Conservation (phyloP, 2,329 filamentous ascomycete species). For the Fusarium sacchari region DNA sequence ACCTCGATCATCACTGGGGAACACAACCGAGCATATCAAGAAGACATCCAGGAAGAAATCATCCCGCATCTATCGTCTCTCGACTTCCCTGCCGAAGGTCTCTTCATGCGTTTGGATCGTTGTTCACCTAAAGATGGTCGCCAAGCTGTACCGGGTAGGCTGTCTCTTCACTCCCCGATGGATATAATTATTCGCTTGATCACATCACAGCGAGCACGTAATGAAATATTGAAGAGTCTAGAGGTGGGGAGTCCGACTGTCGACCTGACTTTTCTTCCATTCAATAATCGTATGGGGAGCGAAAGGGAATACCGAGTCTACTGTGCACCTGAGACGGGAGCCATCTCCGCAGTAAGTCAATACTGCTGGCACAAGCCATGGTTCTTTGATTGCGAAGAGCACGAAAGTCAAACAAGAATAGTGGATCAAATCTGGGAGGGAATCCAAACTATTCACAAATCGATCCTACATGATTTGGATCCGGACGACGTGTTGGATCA, state of each 20-base stretch:
- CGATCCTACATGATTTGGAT: slow-evolving; percentile 8
- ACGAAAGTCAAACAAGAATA: slow-evolving; percentile 28
- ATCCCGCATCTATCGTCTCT: slow-evolving; percentile 38
- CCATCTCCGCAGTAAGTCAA: slow-evolving; percentile 53
- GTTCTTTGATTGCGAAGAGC: slow-evolving; percentile 32
- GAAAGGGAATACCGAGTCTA: slow-evolving; percentile 56
- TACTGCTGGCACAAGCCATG: slow-evolving; percentile 54
- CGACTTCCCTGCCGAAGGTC: slow-evolving; percentile 46
- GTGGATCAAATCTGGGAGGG: slow-evolving; percentile 5
- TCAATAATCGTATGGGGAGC: slow-evolving; percentile 51
- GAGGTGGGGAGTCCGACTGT: slow-evolving; percentile 31
- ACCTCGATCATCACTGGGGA: slow-evolving; percentile 42
- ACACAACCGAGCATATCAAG: slow-evolving; percentile 1
- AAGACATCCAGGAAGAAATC: slow-evolving; percentile 41
- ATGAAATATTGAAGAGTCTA: slow-evolving; percentile 46
- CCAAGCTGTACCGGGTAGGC: slow-evolving; percentile 29
- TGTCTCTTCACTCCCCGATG: slow-evolving; percentile 43
- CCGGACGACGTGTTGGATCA: slow-evolving; percentile 34
- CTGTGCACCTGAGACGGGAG: slow-evolving; percentile 48
- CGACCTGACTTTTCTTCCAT: slow-evolving; percentile 54
- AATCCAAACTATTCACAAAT: slow-evolving; percentile 6
- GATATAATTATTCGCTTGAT: slow-evolving; percentile 52
- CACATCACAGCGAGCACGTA: slow-evolving; percentile 51
- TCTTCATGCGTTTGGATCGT: slow-evolving; percentile 56
- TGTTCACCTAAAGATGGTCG: slow-evolving; percentile 57